These are phyloP conservation scores for Phallus indusiatus DNA, from an alignment of 768 basidiomycete species.

Conservation along the genomic window DNA sequence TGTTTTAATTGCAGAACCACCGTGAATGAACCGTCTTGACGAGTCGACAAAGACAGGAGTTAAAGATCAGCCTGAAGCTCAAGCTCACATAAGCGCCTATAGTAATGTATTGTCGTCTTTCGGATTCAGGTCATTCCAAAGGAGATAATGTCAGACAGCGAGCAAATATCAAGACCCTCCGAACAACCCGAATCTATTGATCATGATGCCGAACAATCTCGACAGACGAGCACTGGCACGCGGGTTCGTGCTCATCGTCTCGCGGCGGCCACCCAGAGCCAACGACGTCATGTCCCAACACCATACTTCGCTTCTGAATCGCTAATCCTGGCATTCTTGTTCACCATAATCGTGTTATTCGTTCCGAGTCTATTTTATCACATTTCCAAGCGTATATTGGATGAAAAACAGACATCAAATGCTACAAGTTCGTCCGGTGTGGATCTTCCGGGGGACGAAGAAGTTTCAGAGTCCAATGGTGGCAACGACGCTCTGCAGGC, in stretches of 20 bases:
- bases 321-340: slow-evolving; percentile 1
- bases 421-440: not conserved
- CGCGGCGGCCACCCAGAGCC: not conserved
- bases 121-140: no score
- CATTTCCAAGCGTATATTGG: not conserved
- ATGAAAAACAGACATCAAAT: not conserved
- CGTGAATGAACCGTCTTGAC: no score
- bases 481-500: not conserved
- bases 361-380: slow-evolving; percentile 3
- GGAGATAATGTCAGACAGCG: not conserved
- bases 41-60: no score
- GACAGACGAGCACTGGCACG: not conserved
- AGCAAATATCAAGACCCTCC: not conserved
- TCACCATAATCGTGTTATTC: not conserved
- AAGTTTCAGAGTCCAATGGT: not conserved
- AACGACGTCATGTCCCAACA: not conserved
- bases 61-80: no score
- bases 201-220: not conserved
- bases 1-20: no score
- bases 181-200: not conserved
- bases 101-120: no score
- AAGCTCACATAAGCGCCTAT: no score
- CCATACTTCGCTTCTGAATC: slow-evolving; percentile 1
- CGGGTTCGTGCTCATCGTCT: not conserved
- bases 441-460: no score